Conservation (phyloP, 345 rosid genomes). For the Corchorus capsularis region DNA sequence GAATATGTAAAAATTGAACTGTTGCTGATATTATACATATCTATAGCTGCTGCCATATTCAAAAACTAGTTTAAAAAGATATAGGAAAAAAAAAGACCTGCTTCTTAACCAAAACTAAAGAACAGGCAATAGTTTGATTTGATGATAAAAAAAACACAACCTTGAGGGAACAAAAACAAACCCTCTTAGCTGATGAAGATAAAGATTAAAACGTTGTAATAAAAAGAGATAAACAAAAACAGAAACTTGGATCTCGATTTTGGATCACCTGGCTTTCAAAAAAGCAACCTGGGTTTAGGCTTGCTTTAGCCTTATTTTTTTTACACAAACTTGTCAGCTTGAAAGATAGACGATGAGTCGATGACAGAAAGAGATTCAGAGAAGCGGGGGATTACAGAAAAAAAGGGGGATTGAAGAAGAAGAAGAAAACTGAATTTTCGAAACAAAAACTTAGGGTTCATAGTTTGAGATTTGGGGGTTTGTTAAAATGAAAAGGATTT, state of each 20-base stretch:
- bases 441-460: too few relatives aligned
- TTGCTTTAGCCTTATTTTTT: slow-evolving; percentile 7
- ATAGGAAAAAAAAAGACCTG: slow-evolving; percentile 12
- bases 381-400: slow-evolving; percentile 29
- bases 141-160: slow-evolving; percentile 10
- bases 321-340: neutral
- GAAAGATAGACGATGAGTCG: slow-evolving; percentile 45
- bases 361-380: slow-evolving; percentile 46
- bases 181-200: slow-evolving; percentile 39
- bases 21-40: slow-evolving; percentile 40
- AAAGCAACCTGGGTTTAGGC: neutral
- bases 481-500: too few relatives aligned
- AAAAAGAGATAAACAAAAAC: neutral
- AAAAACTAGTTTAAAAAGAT: neutral
- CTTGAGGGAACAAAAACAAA: slow-evolving; percentile 48
- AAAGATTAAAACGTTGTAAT: slow-evolving; percentile 18
- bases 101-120: slow-evolving; percentile 31
- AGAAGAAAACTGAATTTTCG: slow-evolving; percentile 4
- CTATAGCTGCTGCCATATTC: slow-evolving; percentile 56
- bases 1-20: slow-evolving; percentile 48
- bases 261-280: slow-evolving; percentile 36
- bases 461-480: too few relatives aligned
- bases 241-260: slow-evolving; percentile 44
- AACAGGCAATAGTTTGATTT: slow-evolving; percentile 19
- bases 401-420: neutral